Conservation (phyloP, 768 basidiomycete species). For the Arthromyces matolae region DNA sequence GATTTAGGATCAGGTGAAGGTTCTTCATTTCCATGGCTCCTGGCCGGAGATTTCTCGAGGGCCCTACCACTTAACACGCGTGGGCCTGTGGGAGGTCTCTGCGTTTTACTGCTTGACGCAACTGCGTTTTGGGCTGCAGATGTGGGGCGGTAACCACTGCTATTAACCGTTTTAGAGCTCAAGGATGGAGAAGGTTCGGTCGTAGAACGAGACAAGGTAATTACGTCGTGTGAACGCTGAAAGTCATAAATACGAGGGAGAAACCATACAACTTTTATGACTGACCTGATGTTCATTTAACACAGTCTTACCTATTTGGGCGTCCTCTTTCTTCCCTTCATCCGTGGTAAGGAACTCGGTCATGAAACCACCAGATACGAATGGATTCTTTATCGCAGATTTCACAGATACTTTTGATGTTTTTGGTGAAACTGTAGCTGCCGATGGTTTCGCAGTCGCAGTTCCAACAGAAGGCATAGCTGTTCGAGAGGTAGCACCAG, state of each 20-base stretch:
- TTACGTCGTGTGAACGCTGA: slow-evolving; percentile 1
- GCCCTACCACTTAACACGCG: slow-evolving; percentile 18
- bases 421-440: slow-evolving; percentile 1
- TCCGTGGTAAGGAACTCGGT: slow-evolving; percentile 36
- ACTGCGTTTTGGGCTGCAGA: slow-evolving; percentile 23
- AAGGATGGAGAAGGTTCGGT: not conserved
- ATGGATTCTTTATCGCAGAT: slow-evolving; percentile 34
- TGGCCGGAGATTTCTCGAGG: slow-evolving; percentile 18
- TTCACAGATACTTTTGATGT: slow-evolving; percentile 10
- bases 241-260: not conserved
- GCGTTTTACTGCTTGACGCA: slow-evolving; percentile 36
- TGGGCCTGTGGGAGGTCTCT: slow-evolving; percentile 14
- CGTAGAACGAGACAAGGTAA: not conserved
- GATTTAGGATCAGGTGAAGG: slow-evolving; percentile 34
- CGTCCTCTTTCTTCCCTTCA: not conserved
- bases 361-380: slow-evolving; percentile 49
- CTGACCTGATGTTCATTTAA: slow-evolving; percentile 1
- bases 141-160: not conserved
- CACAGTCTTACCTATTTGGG: not conserved
- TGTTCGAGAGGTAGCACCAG: not conserved
- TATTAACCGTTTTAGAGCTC: not conserved
- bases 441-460: not conserved
- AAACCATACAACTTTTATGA: not conserved
- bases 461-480: not conserved
- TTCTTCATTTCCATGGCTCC: not conserved